A percentile compares a stretch with the other conserved stretches of the same genome.
phyloP scores from a whole-genome alignment of 768 basidiomycete genomes.

The Suillus occidentalis region DNA sequence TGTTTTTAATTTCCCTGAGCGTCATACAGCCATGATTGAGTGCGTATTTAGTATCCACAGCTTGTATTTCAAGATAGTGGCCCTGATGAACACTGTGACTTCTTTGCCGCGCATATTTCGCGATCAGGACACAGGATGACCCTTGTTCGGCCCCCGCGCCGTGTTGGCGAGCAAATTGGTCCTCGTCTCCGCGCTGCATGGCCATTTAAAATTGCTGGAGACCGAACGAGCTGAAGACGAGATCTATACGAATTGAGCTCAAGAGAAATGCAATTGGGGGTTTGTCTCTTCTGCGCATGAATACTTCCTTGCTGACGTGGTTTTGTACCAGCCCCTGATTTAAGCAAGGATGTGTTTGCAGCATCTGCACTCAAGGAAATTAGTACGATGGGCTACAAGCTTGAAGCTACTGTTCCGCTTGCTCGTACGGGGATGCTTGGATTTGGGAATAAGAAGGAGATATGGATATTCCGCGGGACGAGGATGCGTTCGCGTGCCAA shows the following conservation, averaged over 20 bases:
- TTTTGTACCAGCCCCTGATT: slow-evolving; percentile 35
- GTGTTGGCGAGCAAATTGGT: slow-evolving; percentile 38
- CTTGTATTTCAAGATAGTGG: slow-evolving; percentile 62
- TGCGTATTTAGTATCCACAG: slow-evolving; percentile 49
- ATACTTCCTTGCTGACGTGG: slow-evolving; percentile 3
- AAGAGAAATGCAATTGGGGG: slow-evolving; percentile 42
- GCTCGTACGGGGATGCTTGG: slow-evolving; percentile 39
- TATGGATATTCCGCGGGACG: slow-evolving; percentile 62
- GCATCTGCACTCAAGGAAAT: slow-evolving; percentile 65
- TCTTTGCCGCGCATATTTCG: slow-evolving; percentile 69
- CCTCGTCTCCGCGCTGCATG: slow-evolving; percentile 40
- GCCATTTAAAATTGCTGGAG: slow-evolving; percentile 41
- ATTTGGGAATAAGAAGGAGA: slow-evolving; percentile 48
- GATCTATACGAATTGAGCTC: slow-evolving; percentile 55
- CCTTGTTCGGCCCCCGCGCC: slow-evolving; percentile 41
- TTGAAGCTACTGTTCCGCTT: slow-evolving; percentile 69
- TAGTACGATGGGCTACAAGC: slow-evolving; percentile 53
- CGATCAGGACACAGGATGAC: slow-evolving; percentile 56
- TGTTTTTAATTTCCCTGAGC: slow-evolving; percentile 16
- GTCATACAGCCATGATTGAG: slow-evolving; percentile 12
- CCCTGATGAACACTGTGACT: slow-evolving; percentile 49
- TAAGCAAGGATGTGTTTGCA: slow-evolving; percentile 55
- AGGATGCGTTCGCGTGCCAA: slow-evolving; percentile 30
- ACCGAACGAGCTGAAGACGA: slow-evolving; percentile 50
- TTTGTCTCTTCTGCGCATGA: slow-evolving; percentile 9